Conservation (phyloP, 1,284 basidiomycete species). For the Pisolithus thermaeus region DNA sequence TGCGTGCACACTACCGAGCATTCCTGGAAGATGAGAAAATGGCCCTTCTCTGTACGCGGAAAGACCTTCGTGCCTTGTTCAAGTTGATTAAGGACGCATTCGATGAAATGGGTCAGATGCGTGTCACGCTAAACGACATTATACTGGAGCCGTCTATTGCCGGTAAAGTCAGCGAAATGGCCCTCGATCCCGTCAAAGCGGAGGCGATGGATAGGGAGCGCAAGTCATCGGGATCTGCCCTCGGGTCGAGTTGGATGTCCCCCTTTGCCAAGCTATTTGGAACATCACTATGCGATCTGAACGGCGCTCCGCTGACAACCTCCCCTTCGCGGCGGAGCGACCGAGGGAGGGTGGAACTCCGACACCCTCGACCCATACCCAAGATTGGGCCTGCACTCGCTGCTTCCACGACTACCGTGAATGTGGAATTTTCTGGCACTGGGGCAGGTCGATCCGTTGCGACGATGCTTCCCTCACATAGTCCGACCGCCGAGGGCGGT, state of each 20-base stretch:
- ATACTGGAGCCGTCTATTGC: slow-evolving; percentile 84
- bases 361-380: slow-evolving; percentile 43
- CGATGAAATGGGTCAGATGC: slow-evolving; percentile 76
- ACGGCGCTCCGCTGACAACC: slow-evolving; percentile 8
- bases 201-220: slow-evolving; percentile 35
- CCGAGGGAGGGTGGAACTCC: slow-evolving; percentile 18
- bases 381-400: slow-evolving; percentile 79
- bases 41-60: slow-evolving; percentile 62
- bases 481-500: slow-evolving; percentile 18
- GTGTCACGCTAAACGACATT: slow-evolving; percentile 83
- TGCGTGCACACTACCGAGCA: slow-evolving; percentile 75
- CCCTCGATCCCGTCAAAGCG: slow-evolving; percentile 58
- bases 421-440: slow-evolving; percentile 84
- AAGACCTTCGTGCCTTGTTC: slow-evolving; percentile 81
- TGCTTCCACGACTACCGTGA: slow-evolving; percentile 84
- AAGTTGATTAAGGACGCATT: slow-evolving; percentile 85
- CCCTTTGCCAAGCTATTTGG: slow-evolving; percentile 75
- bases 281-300: slow-evolving; percentile 18
- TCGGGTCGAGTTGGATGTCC: slow-evolving; percentile 65
- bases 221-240: slow-evolving; percentile 19
- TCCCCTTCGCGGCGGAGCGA: slow-evolving; percentile 17
- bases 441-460: slow-evolving; percentile 73
- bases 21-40: slow-evolving; percentile 66
- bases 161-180: slow-evolving; percentile 62
- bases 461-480: slow-evolving; percentile 39